Base-by-base conservation (phyloP, 1,284 basidiomycete species). In the Naganishia sp. region DNA sequence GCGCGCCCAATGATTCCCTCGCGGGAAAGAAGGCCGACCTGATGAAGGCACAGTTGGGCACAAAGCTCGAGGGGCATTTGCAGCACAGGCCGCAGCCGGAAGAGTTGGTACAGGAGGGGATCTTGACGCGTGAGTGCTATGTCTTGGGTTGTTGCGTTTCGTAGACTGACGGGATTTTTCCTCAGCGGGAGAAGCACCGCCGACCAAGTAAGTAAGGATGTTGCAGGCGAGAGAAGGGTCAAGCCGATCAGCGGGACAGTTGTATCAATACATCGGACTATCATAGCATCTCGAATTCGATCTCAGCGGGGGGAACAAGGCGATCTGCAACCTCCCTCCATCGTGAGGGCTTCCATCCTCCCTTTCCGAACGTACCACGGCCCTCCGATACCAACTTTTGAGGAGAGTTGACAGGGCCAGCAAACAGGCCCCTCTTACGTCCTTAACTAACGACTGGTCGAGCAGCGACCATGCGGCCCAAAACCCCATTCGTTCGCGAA, bases 21-120 rank as follows among this genome's bases (percentile, higher is more conserved):
- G 66, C 59, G 16, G 55, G 64, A 3, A 68, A 57, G 52, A 65
- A 52, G 33, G 55, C 61, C 39, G 60, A 65, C 33, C 42, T 44
- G 55, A 52, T 25, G 13, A 23, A 42, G 18, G 42, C 48, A 44
- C 88, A 88, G 77, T 83, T 88, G 48, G 85, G 87, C 87, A 84
- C 90, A 78, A 87, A 86, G 74, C 83, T 92, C 53, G 86, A 86
- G 65, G 84, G 86, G 65, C 85, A 85, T 6, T 81, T 91, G 57
- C 84, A 85, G 66, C 78, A 84, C 55, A 83, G 89, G 61, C 88
- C 89, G 11, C 83, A 84, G 69, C 81, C 86, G 7, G 86, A 88
- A 56, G 86, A 90, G 69, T 82, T 91, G 56, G 84, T 90, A 69
- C 85, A 87, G 77, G 85, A 85, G 71, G 88, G 88, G 4, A 90